phyloP scores from a whole-genome alignment of 352 stramenopile species.

The Pythium grandisporangium region DNA sequence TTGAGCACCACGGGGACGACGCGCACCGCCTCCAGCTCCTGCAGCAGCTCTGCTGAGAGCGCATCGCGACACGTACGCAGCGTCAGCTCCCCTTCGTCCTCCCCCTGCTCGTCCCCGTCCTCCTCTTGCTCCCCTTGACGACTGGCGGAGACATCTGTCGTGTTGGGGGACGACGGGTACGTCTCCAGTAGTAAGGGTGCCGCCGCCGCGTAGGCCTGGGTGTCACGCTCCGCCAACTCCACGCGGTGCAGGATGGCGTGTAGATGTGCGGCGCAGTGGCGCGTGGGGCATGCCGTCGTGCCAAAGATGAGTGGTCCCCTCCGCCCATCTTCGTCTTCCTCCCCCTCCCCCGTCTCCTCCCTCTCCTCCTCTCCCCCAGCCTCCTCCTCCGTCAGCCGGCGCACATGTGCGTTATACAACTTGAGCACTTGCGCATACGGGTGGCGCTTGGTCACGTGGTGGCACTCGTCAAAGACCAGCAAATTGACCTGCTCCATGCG shows the following conservation, averaged over 20 bases:
- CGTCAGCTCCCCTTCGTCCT: conserved; percentile 7
- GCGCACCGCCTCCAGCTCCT: conserved; percentile 38
- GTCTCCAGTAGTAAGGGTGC: conserved; percentile 57
- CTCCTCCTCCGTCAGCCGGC: no score
- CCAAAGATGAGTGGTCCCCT: conserved; percentile 75
- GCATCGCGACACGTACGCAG: conserved; percentile 4
- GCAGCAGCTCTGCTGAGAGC: conserved; percentile 21
- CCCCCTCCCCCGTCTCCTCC: background rate
- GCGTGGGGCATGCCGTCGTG: conserved; percentile 54
- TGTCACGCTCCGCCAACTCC: conserved; percentile 42
- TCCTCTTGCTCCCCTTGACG: background rate
- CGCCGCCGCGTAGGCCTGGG: conserved; percentile 46
- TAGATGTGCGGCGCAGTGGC: conserved; percentile 58
- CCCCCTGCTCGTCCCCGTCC: conserved; percentile 1
- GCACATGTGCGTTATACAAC: conserved; percentile 62
- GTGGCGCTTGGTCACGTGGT: conserved; percentile 84
- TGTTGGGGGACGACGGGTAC: conserved; percentile 15
- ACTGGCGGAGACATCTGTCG: background rate
- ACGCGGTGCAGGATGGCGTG: conserved; percentile 65
- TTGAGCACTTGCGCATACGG: conserved; percentile 86
- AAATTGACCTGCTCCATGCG: conserved; percentile 68
- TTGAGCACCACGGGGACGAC: conserved; percentile 8
- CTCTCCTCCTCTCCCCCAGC: no score
- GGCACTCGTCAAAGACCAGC: conserved; percentile 88
- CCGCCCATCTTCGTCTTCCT: background rate